These are phyloP conservation scores for Cryptococcus neoformans DNA, from an alignment of 1,284 basidiomycete genomes.

Conservation along the genomic window DNA sequence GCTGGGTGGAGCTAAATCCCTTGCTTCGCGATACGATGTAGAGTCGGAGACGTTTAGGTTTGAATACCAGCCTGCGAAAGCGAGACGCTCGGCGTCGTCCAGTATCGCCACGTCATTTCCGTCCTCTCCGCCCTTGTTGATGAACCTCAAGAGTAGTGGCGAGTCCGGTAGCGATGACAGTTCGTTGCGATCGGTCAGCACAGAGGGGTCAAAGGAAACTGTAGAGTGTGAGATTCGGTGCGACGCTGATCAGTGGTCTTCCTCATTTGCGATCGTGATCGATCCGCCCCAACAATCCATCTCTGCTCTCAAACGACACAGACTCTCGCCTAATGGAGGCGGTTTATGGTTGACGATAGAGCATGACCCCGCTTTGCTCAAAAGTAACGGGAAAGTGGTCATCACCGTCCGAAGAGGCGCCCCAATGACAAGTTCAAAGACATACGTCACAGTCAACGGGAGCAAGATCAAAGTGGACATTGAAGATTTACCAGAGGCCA, in stretches of 20 bases:
- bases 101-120: constrained; percentile 44
- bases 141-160: constrained; percentile 20
- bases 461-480: constrained; percentile 80
- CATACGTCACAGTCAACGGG: constrained; percentile 87
- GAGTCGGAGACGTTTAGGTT: constrained; percentile 78
- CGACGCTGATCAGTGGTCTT: constrained; percentile 88
- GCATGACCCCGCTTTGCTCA: constrained; percentile 74
- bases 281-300: constrained; percentile 89
- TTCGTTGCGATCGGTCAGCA: constrained; percentile 21
- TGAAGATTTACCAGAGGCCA: constrained; percentile 84
- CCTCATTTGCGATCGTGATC: constrained; percentile 81
- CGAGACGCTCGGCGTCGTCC: constrained; percentile 53
- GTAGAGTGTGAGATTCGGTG: constrained; percentile 95
- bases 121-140: not conserved
- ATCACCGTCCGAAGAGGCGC: constrained; percentile 65
- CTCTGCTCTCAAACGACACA: constrained; percentile 80
- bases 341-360: constrained; percentile 95
- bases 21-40: constrained; percentile 77
- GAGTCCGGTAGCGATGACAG: constrained; percentile 17
- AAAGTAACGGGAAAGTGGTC: constrained; percentile 70
- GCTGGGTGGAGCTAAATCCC: constrained; percentile 70
- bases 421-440: constrained; percentile 55
- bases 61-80: constrained; percentile 73
- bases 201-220: constrained; percentile 11
- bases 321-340: constrained; percentile 80